Base-by-base conservation (phyloP, 2,329 filamentous ascomycete genomes). In the Alternaria novae-zelandiae region DNA sequence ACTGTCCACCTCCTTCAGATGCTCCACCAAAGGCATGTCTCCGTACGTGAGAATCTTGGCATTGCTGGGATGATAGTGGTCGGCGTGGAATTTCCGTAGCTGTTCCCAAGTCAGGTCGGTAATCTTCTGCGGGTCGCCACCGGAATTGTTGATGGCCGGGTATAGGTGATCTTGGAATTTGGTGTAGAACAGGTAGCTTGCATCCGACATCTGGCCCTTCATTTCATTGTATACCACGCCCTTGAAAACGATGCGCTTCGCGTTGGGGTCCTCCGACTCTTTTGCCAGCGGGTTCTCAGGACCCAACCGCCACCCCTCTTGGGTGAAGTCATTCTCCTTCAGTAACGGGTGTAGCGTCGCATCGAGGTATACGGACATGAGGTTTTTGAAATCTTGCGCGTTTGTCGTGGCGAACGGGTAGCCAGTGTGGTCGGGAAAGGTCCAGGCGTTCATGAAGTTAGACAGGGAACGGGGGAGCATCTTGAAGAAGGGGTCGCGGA, bases 401-500 rank as follows among this genome's bases (percentile, higher is more conserved):
- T 99, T 99, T 23, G 96, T 99, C 3, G 96, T 99, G 60, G 96
- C 94, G 80, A 99, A 99, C 2, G 96, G 96, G 77, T 99, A 99
- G 70, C 93, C 97, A 11, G 96, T 99, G 79, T 99, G 94, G 76
- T 98, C 95, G 21, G 94, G 91, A 25, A 94, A 94, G 45, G 96
- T 99, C 78, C 98, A 97, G 65, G 96, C 96, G 80, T 99, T 99
- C 96, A 99, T 99, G 78, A 97, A 99, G 82, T 98, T 99, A 68
- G 96, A 97, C n/a, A 99, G 86, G 6, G 96, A 97, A 72, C 96
- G 90, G 21, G 96, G 96, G 25, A 99, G 87, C 96, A 99, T 99
- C 87, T 98, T 99, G 86, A 99, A 99, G 85, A 99, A 99, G 0
- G 96, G 96, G 76, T 99, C 96, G 66, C 96, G 93, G 62, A 99